Base-by-base conservation (phyloP, 768 basidiomycete genomes). In the Coprinopsis sp. region DNA sequence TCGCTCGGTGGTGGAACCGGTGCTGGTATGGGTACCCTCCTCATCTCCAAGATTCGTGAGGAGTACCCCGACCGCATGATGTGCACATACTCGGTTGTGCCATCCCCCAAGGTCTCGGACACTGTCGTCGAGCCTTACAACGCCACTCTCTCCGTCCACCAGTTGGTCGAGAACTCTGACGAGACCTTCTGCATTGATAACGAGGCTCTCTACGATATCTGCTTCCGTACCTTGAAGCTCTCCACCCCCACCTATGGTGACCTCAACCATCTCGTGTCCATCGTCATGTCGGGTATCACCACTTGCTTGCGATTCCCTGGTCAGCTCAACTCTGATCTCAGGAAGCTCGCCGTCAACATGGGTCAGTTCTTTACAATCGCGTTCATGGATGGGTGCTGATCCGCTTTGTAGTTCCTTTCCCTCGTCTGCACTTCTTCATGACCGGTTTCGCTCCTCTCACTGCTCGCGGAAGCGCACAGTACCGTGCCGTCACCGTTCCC, bases 131-230 rank as follows among this genome's bases (percentile, higher is more conserved):
- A 98, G 87, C 95, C 96, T 2, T 99, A 98, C 80, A 98, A 98
- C 67, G 96, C 95, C 27, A 96, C 93, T 3, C 87, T 98, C 44
- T 96, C 92, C 43, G 92, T 98, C 10, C 95, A 98, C 67, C 96
- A 98, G 71, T 83, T 98, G 33, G 96, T 98, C 43, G 96, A 98
- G 72, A 98, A 98, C 79, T 97, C 95, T 28, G 95, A 98, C 62
- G 93, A 96, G 72, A 98, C 96, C 14, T 98, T 98, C 89, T 98
- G 95, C 69, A 98, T 99, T 65, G 95, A 98, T 66, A 98, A 98
- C 67, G 95, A 98, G 69, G 96, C 95, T 23, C 84, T 99, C 46
- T 96, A 98, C 71, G 96, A 98, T 63, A 99, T 99, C 62, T 97
- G 94, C 72, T 93, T 96, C 82, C 81, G 91, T 63, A 98, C 96